phyloP scores from a whole-genome alignment of 2,329 filamentous ascomycete genomes.

The Ilyonectria destructans region DNA sequence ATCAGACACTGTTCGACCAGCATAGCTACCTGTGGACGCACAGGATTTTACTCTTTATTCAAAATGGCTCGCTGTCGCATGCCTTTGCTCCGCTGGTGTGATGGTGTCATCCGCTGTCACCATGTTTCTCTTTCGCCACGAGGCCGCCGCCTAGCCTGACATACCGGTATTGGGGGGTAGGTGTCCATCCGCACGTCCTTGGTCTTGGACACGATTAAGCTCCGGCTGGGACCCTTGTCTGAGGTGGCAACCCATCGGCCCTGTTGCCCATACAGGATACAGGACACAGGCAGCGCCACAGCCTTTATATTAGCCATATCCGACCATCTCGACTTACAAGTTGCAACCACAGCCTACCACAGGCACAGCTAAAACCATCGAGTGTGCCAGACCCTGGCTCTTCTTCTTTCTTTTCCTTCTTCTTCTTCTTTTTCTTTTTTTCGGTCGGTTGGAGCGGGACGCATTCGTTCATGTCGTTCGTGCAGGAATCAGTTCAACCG shows the following conservation, averaged over 20 bases:
- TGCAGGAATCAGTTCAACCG: slow-evolving; percentile 35
- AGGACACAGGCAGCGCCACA: slow-evolving; percentile 41
- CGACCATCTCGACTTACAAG: slow-evolving; percentile 31
- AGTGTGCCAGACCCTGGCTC: slow-evolving; percentile 9
- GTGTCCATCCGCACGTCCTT: slow-evolving; percentile 8
- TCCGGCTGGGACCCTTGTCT: slow-evolving; percentile 40
- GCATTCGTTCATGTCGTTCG: slow-evolving; percentile 45
- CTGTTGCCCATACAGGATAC: slow-evolving; percentile 28
- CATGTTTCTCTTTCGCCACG: slow-evolving; percentile 48
- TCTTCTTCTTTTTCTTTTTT: slow-evolving; percentile 22
- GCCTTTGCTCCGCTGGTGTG: slow-evolving; percentile 35
- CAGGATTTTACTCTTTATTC: slow-evolving; percentile 49
- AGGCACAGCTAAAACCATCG: neutral
- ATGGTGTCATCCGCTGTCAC: slow-evolving; percentile 40
- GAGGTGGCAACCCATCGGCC: slow-evolving; percentile 42
- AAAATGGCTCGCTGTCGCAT: slow-evolving; percentile 53
- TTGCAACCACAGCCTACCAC: slow-evolving; percentile 22
- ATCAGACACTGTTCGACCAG: slow-evolving; percentile 50
- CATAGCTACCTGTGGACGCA: slow-evolving; percentile 47
- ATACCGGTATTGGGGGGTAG: slow-evolving; percentile 12
- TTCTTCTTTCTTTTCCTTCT: slow-evolving; percentile 25
- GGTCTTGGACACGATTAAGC: slow-evolving; percentile 34
- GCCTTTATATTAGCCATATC: slow-evolving; percentile 51
- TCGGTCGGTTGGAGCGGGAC: slow-evolving; percentile 7
- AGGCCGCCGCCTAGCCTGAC: slow-evolving; percentile 37